These are phyloP conservation scores for Elymus sibiricus DNA, from an alignment of 176 grass and related monocot species.

Conservation along the genomic window DNA sequence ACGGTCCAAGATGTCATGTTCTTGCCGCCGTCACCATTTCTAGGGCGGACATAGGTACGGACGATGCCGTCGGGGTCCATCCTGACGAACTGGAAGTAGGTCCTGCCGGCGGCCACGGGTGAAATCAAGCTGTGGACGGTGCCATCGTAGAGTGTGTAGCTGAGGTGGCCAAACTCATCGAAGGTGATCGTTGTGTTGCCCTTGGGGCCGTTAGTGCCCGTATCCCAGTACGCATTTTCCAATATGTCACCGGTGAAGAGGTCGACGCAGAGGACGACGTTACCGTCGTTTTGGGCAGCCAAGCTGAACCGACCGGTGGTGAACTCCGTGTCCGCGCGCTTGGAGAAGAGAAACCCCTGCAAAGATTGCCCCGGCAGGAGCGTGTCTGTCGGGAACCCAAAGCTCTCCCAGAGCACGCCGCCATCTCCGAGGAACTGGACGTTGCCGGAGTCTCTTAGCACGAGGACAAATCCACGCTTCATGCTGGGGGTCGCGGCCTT, in stretches of 20 bases:
- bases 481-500: background rate
- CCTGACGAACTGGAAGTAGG: background rate
- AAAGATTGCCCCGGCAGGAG: constrained; percentile 26
- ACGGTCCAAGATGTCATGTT: background rate
- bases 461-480: background rate
- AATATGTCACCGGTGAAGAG: background rate
- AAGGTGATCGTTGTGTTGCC: background rate
- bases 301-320: constrained; percentile 34
- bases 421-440: constrained; percentile 19
- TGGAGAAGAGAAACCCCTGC: constrained; percentile 23
- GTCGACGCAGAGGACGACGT: constrained; percentile 28
- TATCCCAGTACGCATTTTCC: constrained; percentile 21
- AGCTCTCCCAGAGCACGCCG: constrained; percentile 29
- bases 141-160: constrained; percentile 6
- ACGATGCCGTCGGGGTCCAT: constrained; percentile 34
- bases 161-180: background rate
- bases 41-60: background rate
- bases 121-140: background rate
- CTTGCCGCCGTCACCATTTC: background rate
- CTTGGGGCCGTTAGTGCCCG: background rate
- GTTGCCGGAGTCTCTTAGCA: constrained; percentile 23
- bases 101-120: background rate
- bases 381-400: constrained; percentile 11
- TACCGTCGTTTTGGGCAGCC: constrained; percentile 30
- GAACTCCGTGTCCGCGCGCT: constrained; percentile 29